Percentiles rank a stretch among this genome's conserved stretches.
Evolutionary conservation across 1,139 yeast species (phyloP).

Genomic region (Diutina rugosa): DNA sequence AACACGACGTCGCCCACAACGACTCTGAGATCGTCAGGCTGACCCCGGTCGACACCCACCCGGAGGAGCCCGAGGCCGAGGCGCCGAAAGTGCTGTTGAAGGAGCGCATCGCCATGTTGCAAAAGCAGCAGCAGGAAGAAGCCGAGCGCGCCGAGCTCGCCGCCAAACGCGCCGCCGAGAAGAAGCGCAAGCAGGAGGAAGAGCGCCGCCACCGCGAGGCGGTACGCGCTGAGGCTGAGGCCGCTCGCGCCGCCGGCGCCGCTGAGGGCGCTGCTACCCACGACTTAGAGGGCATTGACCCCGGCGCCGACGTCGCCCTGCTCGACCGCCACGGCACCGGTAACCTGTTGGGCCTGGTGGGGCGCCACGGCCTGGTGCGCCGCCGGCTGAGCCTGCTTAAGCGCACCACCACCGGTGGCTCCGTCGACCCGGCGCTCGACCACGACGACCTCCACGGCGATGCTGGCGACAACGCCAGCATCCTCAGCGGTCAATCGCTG

Average conservation of each 20-base stretch:
- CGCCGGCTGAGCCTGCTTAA: neutral
- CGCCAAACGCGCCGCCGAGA: constrained; percentile 5
- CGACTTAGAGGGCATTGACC: neutral
- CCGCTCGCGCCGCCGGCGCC: neutral
- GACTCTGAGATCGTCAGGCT: constrained; percentile 15
- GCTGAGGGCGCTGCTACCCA: neutral
- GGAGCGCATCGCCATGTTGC: constrained; percentile 76
- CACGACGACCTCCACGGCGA: neutral
- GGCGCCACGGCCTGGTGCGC: neutral
- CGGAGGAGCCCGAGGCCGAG: constrained; percentile 25
- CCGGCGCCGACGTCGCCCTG: neutral
- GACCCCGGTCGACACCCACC: constrained; percentile 9
- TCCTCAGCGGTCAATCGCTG: neutral
- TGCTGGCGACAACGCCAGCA: neutral
- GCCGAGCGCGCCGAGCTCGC: constrained; percentile 64
- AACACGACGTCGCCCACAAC: constrained; percentile 11
- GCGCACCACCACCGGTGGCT: neutral
- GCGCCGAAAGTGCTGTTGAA: constrained; percentile 71
- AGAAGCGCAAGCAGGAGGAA: constrained; percentile 8
- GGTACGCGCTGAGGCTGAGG: neutral
- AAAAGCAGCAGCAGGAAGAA: constrained; percentile 71
- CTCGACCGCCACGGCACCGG: neutral
- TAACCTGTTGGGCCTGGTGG: neutral
- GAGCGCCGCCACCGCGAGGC: constrained; percentile 5
- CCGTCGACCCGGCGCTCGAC: neutral